Evolutionary conservation across 2,329 filamentous ascomycete species (phyloP), one percentile per base, ranked within the genome.

Genomic region (Scedosporium aurantiacum): DNA sequence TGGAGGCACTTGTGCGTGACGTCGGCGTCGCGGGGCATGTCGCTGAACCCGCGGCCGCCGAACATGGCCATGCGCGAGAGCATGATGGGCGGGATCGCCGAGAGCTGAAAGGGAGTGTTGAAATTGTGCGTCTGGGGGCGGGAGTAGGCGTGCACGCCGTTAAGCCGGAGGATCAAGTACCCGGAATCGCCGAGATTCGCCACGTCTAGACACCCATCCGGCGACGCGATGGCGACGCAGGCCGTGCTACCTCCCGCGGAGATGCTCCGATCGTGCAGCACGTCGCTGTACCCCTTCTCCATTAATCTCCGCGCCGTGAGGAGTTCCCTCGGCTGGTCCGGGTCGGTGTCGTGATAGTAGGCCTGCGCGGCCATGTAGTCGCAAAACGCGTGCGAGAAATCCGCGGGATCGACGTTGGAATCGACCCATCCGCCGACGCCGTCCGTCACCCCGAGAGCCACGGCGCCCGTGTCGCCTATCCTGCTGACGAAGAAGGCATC

Each of bases 161-260:
- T 95, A 27, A 90, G 82, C 14, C 91, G 86, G 63, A 97, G 79
- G 64, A 96, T 88, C 61, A 97, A 82, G 72, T 92, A 97, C 37
- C 94, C 94, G 27, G 91, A 97, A 76, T 99, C 94, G 65, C 94
- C 94, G 40, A 99, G 80, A 74, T 99, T 99, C 63, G 94, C 94
- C 60, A 96, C 85, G 70, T 96, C 90, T 55, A 97, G 78, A 32
- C 76, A 82, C 12, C 94, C 94, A 67, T 89, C 81, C 1, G 83
- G 81, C 60, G 83, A 80, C 25, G 88, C 87, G 55, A 96, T 80
- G 12, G 85, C 93, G n/a, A 99, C 83, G 66, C 90, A 91, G 27
- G 94, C 94, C 4, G 94, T 99, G 71, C 90, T 95, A 16, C 94
- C 93, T 57, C 94, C 94, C 1, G 91, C 94, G 27, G 78, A 75